Evolutionary conservation across 73 alveolate species (phyloP).

Genomic region (Paramecium primaurelia): DNA sequence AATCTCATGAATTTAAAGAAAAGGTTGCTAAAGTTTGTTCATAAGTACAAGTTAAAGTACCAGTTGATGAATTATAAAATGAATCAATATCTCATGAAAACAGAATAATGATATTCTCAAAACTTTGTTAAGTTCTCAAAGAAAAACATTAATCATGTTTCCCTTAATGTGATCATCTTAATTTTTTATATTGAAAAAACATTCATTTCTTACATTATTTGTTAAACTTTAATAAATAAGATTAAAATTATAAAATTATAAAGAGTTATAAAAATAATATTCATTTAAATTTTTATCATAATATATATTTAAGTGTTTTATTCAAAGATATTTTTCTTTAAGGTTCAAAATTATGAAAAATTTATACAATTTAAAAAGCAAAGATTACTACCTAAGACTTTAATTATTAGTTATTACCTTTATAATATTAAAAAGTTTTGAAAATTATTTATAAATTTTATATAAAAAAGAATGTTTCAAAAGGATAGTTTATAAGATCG

Average conservation of each 20-base stretch:
- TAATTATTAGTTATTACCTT: too few species aligned
- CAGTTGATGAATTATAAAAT: neutral
- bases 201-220: neutral
- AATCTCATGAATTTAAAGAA: neutral
- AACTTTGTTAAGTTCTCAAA: neutral
- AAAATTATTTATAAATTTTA: too few species aligned
- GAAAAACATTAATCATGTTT: constrained; percentile 21
- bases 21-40: neutral
- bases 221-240: neutral
- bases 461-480: neutral
- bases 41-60: neutral
- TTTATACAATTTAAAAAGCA: too few species aligned
- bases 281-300: too few species aligned
- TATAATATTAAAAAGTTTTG: too few species aligned
- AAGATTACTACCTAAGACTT: too few species aligned
- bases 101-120: neutral
- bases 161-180: constrained; percentile 29
- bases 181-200: constrained; percentile 1
- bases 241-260: neutral
- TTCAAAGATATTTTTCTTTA: too few species aligned
- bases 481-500: neutral
- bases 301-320: too few species aligned
- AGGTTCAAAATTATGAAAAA: too few species aligned
- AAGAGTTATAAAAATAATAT: too few species aligned
- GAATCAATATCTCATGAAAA: neutral